These are phyloP conservation scores for Zoysia matrella DNA, from an alignment of 202 grass and related monocot species.

Conservation along the genomic window DNA sequence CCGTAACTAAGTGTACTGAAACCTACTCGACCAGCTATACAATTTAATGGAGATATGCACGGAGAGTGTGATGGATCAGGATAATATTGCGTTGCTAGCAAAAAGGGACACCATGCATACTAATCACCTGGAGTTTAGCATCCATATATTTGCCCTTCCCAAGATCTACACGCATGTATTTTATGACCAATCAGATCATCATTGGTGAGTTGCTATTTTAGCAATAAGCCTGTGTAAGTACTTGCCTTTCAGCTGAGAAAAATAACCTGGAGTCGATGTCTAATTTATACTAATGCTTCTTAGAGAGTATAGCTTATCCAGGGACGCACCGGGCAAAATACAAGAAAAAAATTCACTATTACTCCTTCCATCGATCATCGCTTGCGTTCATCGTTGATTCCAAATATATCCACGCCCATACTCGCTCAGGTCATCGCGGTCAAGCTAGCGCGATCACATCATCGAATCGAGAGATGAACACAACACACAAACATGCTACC, in stretches of 20 bases:
- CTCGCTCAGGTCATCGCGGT: not conserved
- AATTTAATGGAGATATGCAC: slow-evolving; percentile 15
- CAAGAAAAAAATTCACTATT: no score
- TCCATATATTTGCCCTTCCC: slow-evolving; percentile 13
- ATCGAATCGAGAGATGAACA: not conserved
- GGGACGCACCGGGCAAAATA: no score
- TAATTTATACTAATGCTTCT: not conserved
- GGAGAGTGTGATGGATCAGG: slow-evolving; percentile 3
- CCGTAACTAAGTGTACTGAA: slow-evolving; percentile 1
- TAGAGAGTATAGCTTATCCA: not conserved
- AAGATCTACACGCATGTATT: slow-evolving; percentile 28
- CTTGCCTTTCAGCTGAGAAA: slow-evolving; percentile 20
- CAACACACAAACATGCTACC: not conserved
- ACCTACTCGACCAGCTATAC: not conserved
- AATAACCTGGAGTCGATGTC: not conserved
- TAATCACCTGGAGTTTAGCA: slow-evolving; percentile 39
- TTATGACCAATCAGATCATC: slow-evolving; percentile 41
- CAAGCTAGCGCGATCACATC: not conserved
- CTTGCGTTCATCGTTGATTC: not conserved
- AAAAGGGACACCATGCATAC: slow-evolving; percentile 17
- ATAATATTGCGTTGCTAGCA: slow-evolving; percentile 32
- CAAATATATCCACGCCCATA: not conserved
- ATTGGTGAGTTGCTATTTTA: slow-evolving; percentile 32
- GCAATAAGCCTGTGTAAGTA: slow-evolving; percentile 16
- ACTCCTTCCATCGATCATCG: no score